Conservation (phyloP, 345 rosid species). For the Corchorus capsularis region DNA sequence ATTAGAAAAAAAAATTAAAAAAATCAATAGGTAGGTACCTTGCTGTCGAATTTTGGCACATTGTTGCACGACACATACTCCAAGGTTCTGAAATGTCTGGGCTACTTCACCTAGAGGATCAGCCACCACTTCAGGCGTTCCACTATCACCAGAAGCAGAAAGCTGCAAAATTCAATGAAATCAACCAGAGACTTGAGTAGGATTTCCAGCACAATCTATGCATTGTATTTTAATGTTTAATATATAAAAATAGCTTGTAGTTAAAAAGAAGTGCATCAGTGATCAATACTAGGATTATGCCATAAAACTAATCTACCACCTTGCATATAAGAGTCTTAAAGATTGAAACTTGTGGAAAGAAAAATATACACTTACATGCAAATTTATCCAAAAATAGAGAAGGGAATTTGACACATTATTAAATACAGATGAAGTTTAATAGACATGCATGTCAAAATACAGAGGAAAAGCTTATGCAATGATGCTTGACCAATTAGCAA, state of each 20-base stretch:
- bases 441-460: neutral
- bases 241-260: neutral
- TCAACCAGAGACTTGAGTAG: neutral
- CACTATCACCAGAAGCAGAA: conserved; percentile 96
- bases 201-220: conserved; percentile 16
- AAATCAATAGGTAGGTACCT: conserved; percentile 54
- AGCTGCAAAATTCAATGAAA: conserved; percentile 43
- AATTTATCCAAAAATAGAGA: neutral
- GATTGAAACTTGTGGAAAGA: neutral
- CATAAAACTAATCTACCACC: neutral
- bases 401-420: neutral
- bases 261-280: conserved; percentile 1
- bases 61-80: conserved; percentile 90
- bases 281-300: neutral
- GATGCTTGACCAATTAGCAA: neutral
- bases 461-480: neutral
- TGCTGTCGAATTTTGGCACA: conserved; percentile 97
- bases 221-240: neutral
- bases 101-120: conserved; percentile 95
- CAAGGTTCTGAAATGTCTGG: conserved; percentile 78
- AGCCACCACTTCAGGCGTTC: conserved; percentile 84
- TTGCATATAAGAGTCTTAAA: conserved; percentile 11
- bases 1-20: neutral
- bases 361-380: neutral
- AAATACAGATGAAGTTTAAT: neutral